Evolutionary conservation across 1,284 basidiomycete species (phyloP).

Genomic region (Gomphus bonarii): DNA sequence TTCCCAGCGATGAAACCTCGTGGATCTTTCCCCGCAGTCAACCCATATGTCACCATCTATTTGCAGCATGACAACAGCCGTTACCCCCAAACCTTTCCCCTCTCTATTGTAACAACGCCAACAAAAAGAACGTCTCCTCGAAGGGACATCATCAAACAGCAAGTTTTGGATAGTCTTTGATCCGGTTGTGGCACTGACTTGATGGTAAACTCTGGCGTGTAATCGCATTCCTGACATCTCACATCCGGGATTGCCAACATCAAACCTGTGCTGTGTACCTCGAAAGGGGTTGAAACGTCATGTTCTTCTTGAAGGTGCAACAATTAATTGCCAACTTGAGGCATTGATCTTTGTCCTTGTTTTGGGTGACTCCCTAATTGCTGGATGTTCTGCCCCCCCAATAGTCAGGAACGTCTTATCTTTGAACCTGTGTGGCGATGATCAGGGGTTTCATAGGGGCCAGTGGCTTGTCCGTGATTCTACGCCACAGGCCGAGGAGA

Average conservation of each 20-base stretch:
- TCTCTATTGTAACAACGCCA: not conserved
- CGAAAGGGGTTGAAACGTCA: not conserved
- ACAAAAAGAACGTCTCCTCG: not conserved
- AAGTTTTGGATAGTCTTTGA: not conserved
- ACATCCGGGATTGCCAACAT: not conserved
- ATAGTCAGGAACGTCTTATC: too few relatives aligned
- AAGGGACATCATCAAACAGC: not conserved
- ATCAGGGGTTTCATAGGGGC: too few relatives aligned
- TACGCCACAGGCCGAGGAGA: not conserved
- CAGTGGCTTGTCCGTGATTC: too few relatives aligned
- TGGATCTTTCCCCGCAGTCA: not conserved
- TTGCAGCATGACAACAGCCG: not conserved
- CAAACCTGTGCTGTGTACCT: not conserved
- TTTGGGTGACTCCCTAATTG: too few relatives aligned
- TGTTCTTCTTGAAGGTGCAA: too few relatives aligned
- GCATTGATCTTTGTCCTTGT: too few relatives aligned
- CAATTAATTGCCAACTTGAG: too few relatives aligned
- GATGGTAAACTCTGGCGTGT: not conserved
- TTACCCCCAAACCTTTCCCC: not conserved
- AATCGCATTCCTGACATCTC: not conserved
- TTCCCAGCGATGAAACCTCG: not conserved
- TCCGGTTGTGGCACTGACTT: not conserved
- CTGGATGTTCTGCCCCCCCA: too few relatives aligned
- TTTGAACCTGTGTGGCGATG: too few relatives aligned
- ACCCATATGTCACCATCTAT: not conserved